phyloP scores from a whole-genome alignment of 768 basidiomycete species.

The Fibroporia radiculosa region DNA sequence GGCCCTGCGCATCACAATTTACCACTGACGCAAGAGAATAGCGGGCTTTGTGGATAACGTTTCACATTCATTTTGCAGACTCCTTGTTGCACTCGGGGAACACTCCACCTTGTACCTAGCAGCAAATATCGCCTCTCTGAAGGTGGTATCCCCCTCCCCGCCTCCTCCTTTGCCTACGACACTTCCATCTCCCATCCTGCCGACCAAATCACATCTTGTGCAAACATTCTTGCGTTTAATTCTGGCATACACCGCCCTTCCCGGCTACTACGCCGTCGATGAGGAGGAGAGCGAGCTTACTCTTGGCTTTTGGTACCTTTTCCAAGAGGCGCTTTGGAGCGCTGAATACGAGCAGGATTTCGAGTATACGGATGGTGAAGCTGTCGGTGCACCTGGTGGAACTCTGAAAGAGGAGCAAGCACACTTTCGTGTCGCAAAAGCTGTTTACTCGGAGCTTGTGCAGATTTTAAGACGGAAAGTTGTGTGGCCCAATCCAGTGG shows the following conservation, averaged over 20 bases:
- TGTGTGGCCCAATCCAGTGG: conserved; percentile 51
- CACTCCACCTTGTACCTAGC: conserved; percentile 80
- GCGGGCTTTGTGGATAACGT: conserved; percentile 43
- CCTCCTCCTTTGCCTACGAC: conserved; percentile 12
- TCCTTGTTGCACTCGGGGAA: conserved; percentile 76
- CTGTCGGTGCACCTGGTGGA: conserved; percentile 6
- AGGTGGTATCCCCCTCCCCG: conserved; percentile 25
- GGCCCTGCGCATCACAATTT: too few relatives aligned
- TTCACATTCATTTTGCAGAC: conserved; percentile 70
- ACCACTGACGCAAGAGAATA: too few relatives aligned
- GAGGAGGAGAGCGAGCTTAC: conserved; percentile 87
- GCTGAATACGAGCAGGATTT: conserved; percentile 41
- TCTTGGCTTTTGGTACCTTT: conserved; percentile 82
- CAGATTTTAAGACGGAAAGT: conserved; percentile 64
- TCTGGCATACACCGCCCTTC: conserved; percentile 63
- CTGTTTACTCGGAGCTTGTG: conserved; percentile 76
- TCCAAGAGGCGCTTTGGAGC: conserved; percentile 83
- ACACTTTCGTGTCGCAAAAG: conserved; percentile 53
- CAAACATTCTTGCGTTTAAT: conserved; percentile 69
- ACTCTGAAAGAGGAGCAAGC: conserved; percentile 23
- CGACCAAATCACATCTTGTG: conserved; percentile 21
- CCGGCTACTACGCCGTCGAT: conserved; percentile 73
- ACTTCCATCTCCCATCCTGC: conserved; percentile 10
- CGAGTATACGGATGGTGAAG: conserved; percentile 24
- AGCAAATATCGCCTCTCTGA: conserved; percentile 47